Evolutionary conservation across 2,329 filamentous ascomycete genomes (phyloP), one percentile per base, ranked within the genome.

Genomic region (Hysterium pulicare): DNA sequence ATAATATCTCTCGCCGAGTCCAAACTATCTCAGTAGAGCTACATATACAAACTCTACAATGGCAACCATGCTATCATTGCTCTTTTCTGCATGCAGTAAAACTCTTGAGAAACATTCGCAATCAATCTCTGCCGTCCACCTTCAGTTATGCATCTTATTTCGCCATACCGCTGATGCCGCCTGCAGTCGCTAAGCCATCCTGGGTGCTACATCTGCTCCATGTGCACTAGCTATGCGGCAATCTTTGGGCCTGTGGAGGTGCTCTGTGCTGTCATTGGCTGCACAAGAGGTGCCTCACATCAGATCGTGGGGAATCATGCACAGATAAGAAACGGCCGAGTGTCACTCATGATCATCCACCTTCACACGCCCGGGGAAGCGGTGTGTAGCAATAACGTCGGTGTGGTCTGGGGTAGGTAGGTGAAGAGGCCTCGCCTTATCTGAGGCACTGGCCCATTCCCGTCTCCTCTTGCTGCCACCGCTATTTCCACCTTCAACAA

Each of bases 321-420:
- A 22, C 15, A 43, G 42, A 45, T 47, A 50, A 47, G 44, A 43
- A 39, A 40, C 24, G 33, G 23, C 23, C 19, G 20, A 21, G 28
- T 24, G 32, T 33, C 20, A 13, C 48, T 43, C 42, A 47, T 49
- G 49, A 50, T 50, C 49, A 52, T 36, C 35, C 28, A 32, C 42
- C 16, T n/a, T 32, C 40, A 38, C 17, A 28, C 38, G 39, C 35
- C 40, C 48, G 42, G 30, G 17, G 37, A 30, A 50, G 51, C 51
- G 44, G 51, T 41, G 38, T 49, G 46, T n/a, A n/a, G n/a, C n/a
- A n/a, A n/a, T n/a, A n/a, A 45, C 46, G 45, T 26, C n/a, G 28
- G 24, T n/a, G 17, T n/a, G n/a, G n/a, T n/a, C n/a, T n/a, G 37
- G 31, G 38, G 41, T 32, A 35, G 40, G 26, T n/a, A n/a, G n/a